Evolutionary conservation across 2,329 filamentous ascomycete species (phyloP).

Genomic region (Diatrype stigma): DNA sequence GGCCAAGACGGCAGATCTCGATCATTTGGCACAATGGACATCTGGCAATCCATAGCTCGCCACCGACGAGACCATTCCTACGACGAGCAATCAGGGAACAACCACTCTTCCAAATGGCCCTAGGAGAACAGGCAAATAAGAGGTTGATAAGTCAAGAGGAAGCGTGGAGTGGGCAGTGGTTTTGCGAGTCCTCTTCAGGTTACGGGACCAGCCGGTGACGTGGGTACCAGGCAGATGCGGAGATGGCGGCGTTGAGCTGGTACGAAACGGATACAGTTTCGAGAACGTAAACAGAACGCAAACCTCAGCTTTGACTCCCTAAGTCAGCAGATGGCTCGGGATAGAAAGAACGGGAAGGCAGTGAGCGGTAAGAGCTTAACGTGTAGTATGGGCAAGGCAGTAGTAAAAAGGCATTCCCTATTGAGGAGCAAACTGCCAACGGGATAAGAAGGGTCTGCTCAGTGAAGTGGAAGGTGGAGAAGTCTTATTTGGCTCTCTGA

Average conservation of each 20-base stretch:
- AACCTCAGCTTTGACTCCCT: not conserved
- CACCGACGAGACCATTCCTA: slow-evolving; percentile 35
- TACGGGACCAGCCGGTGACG: not conserved
- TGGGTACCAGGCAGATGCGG: not conserved
- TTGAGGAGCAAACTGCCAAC: slow-evolving; percentile 20
- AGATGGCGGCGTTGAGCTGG: not conserved
- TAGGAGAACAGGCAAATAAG: slow-evolving; percentile 3
- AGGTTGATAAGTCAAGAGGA: slow-evolving; percentile 9
- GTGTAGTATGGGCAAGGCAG: not conserved
- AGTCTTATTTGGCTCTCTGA: slow-evolving; percentile 28
- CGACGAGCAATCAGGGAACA: slow-evolving; percentile 10
- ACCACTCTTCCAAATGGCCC: slow-evolving; percentile 1
- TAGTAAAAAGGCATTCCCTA: slow-evolving; percentile 12
- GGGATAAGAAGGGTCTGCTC: slow-evolving; percentile 28
- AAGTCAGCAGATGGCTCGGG: not conserved
- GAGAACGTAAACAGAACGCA: not conserved
- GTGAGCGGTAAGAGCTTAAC: not conserved
- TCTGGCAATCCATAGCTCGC: slow-evolving; percentile 45
- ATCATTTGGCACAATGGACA: slow-evolving; percentile 38
- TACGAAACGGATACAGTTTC: not conserved
- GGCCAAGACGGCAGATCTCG: slow-evolving; percentile 42
- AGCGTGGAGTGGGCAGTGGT: not conserved
- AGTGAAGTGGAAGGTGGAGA: slow-evolving; percentile 25
- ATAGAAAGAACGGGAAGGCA: not conserved
- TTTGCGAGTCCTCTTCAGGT: not conserved